Evolutionary conservation across 176 grass and related monocot species (phyloP).

Genomic region (Cenchrus americanus): DNA sequence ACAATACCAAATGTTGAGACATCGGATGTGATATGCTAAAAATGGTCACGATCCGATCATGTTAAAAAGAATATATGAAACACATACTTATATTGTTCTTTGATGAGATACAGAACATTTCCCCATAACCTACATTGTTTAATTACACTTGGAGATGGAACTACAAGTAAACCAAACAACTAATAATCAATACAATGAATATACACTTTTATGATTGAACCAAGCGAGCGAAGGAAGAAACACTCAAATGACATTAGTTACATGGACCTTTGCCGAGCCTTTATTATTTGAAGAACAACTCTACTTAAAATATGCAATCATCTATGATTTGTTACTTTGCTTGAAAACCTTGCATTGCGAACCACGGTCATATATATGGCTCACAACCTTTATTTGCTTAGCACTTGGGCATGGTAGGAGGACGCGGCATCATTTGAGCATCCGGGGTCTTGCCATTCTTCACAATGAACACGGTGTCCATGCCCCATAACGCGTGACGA

Average conservation of each 20-base stretch:
- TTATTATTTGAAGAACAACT: conserved; percentile 15
- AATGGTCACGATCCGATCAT: background rate
- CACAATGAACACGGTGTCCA: conserved; percentile 70
- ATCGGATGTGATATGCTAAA: background rate
- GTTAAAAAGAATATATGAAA: background rate
- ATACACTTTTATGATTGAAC: background rate
- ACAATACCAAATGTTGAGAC: too few species aligned
- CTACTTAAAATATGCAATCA: conserved; percentile 1
- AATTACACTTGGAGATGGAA: background rate
- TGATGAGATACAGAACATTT: background rate
- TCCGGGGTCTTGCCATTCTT: conserved; percentile 52
- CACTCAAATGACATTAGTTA: background rate
- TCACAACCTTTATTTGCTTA: background rate
- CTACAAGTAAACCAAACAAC: background rate
- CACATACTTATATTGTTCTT: background rate
- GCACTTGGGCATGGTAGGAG: conserved; percentile 53
- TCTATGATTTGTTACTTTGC: background rate
- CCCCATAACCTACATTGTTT: background rate
- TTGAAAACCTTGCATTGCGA: background rate
- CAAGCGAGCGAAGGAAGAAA: background rate
- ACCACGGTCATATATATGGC: too few species aligned
- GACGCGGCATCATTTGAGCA: conserved; percentile 49
- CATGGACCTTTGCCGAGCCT: background rate
- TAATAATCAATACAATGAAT: background rate
- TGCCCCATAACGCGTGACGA: conserved; percentile 66